These are phyloP conservation scores for Ceratocystis cacaofunesta DNA, from an alignment of 2,329 filamentous ascomycete genomes.

Conservation along the genomic window DNA sequence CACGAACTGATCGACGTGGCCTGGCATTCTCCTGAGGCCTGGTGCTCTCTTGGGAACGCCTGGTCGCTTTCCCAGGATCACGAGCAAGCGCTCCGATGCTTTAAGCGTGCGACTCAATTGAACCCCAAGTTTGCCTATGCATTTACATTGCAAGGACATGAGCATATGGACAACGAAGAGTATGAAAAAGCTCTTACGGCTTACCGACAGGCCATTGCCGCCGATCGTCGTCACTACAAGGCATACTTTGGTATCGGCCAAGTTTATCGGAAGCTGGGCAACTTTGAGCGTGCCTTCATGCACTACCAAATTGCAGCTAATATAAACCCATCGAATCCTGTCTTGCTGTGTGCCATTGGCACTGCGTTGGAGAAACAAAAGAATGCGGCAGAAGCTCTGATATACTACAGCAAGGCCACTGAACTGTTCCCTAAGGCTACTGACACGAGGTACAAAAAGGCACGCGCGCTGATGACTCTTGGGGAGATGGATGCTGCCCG, in stretches of 20 bases:
- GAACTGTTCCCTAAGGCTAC: conserved; percentile 68
- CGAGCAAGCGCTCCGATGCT: conserved; percentile 85
- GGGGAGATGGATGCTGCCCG: conserved; percentile 57
- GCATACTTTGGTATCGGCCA: conserved; percentile 85
- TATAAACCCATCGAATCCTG: conserved; percentile 89
- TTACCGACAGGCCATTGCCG: conserved; percentile 73
- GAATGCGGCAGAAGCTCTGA: conserved; percentile 60
- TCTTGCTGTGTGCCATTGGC: conserved; percentile 85
- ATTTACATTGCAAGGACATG: conserved; percentile 89
- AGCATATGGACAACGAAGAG: conserved; percentile 90
- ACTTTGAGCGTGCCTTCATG: conserved; percentile 76
- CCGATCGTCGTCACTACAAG: conserved; percentile 85
- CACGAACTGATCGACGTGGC: conserved; percentile 79
- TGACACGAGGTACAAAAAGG: conserved; percentile 84
- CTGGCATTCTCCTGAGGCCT: conserved; percentile 82
- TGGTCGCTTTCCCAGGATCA: conserved; percentile 87
- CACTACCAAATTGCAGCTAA: conserved; percentile 78
- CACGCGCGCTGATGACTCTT: conserved; percentile 67
- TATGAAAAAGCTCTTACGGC: conserved; percentile 85
- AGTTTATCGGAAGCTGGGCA: conserved; percentile 81
- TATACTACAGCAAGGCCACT: conserved; percentile 69
- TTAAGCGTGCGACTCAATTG: conserved; percentile 84
- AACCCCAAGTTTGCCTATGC: conserved; percentile 87
- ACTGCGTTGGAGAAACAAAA: conserved; percentile 79
- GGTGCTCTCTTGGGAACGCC: conserved; percentile 90